These are phyloP conservation scores for Sarcomyxa edulis DNA, from an alignment of 768 basidiomycete genomes.

Conservation along the genomic window DNA sequence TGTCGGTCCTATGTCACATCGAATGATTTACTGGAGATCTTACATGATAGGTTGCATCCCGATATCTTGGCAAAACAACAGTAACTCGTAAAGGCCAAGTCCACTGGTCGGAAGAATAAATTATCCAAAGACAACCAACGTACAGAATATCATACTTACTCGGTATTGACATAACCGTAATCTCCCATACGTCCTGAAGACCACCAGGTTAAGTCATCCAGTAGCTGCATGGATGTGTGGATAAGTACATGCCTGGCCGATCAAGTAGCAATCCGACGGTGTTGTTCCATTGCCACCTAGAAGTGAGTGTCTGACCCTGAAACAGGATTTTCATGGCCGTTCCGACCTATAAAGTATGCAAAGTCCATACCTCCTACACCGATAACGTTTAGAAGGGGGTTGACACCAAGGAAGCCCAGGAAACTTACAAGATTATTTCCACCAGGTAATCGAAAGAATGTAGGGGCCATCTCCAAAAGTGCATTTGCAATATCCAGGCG, in stretches of 20 bases:
- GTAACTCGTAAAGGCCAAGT: slow-evolving; percentile 25
- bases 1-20: no score
- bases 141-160: slow-evolving; percentile 26
- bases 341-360: slow-evolving; percentile 8
- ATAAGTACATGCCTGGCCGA: no score
- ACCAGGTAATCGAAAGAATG: slow-evolving; percentile 67
- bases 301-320: slow-evolving; percentile 47
- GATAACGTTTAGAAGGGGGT: slow-evolving; percentile 1
- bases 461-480: slow-evolving; percentile 49
- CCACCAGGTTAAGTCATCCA: no score
- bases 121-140: background rate
- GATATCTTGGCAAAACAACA: slow-evolving; percentile 51
- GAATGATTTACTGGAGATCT: no score
- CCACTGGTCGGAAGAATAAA: slow-evolving; percentile 17
- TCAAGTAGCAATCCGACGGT: slow-evolving; percentile 54
- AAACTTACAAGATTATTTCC: no score
- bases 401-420: slow-evolving; percentile 6
- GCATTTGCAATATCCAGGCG: slow-evolving; percentile 55
- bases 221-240: no score
- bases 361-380: slow-evolving; percentile 28
- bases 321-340: slow-evolving; percentile 1
- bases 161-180: slow-evolving; percentile 59
- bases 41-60: slow-evolving; percentile 56
- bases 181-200: slow-evolving; percentile 56
- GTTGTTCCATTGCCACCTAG: slow-evolving; percentile 63